Conservation (phyloP, 352 stramenopile genomes). For the Phytopythium ostracodes region DNA sequence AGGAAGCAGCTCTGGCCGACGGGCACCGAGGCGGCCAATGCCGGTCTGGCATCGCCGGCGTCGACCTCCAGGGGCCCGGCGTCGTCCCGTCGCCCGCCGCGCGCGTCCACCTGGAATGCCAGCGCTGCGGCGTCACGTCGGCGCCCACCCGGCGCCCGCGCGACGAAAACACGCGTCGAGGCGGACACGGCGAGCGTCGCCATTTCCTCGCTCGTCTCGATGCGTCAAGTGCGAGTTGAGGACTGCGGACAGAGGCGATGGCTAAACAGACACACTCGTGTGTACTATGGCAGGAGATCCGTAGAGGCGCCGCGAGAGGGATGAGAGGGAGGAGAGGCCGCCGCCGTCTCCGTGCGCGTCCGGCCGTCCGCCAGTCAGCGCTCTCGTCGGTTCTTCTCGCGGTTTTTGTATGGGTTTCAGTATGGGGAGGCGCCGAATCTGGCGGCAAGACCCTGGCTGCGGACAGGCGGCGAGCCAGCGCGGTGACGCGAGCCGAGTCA, state of each 20-base stretch:
- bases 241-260: not conserved
- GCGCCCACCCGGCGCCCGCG: not conserved
- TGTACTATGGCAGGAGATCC: too few relatives aligned
- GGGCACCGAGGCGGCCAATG: not conserved
- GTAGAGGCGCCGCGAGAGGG: too few relatives aligned
- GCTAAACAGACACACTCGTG: too few relatives aligned
- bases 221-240: not conserved
- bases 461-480: not conserved
- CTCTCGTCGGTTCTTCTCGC: too few relatives aligned
- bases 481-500: constrained; percentile 4
- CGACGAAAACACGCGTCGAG: not conserved
- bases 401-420: not conserved
- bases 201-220: not conserved
- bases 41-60: not conserved
- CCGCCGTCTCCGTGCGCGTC: not conserved
- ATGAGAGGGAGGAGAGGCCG: too few relatives aligned
- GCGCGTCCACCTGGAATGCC: not conserved
- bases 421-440: not conserved
- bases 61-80: not conserved
- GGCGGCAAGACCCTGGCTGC: not conserved
- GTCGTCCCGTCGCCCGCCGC: not conserved
- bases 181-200: not conserved
- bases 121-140: constrained; percentile 3
- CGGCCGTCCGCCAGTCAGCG: constrained; percentile 9
- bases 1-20: not conserved